phyloP scores from a whole-genome alignment of 441 rosid species.

The Gossypium gossypioides region DNA sequence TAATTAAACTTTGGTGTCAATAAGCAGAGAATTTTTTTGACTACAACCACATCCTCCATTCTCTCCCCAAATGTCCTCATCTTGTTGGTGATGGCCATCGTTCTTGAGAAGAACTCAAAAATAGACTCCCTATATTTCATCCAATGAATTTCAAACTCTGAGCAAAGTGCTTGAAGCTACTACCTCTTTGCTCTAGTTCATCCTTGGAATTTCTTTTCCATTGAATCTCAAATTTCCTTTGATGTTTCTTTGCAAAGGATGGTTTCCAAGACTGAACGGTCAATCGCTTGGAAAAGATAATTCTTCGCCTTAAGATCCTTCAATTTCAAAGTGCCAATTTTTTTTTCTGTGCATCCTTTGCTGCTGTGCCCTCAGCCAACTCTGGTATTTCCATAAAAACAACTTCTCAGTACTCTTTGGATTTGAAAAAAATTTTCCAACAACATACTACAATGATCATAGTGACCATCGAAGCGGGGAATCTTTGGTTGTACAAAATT shows the following conservation, averaged over 20 bases:
- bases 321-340: background rate
- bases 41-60: background rate
- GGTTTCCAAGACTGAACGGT: background rate
- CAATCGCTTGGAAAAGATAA: background rate
- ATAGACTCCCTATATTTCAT: background rate
- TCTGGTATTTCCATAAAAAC: too few species aligned
- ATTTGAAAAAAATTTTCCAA: too few species aligned
- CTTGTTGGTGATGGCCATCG: background rate
- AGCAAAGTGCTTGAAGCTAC: background rate
- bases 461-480: background rate
- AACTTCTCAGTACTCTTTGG: too few species aligned
- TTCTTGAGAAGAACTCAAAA: background rate
- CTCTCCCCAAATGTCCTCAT: background rate
- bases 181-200: background rate
- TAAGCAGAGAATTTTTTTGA: background rate
- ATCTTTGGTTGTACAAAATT: background rate
- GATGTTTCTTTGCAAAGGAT: background rate
- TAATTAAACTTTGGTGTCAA: background rate
- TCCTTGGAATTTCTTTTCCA: background rate
- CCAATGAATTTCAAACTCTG: background rate
- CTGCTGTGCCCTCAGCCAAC: too few species aligned
- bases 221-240: background rate
- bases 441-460: background rate
- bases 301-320: background rate
- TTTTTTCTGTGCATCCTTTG: background rate